Evolutionary conservation across 352 stramenopile genomes (phyloP).

Genomic region (Pythium rhizo-oryzae): DNA sequence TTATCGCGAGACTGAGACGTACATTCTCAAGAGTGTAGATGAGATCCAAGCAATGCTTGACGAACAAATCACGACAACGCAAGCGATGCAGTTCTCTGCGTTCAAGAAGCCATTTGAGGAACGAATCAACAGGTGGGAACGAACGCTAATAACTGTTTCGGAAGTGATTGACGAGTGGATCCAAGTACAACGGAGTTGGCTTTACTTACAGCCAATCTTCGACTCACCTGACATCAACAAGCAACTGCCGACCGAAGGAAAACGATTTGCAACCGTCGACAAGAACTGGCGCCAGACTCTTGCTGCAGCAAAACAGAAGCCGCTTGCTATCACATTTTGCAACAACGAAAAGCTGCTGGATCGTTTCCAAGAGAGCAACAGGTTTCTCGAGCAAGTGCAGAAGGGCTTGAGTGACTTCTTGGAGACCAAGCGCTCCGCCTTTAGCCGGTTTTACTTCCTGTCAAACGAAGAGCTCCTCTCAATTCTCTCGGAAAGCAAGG

Average conservation of each 20-base stretch:
- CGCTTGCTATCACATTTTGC: slow-evolving; percentile 90
- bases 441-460: slow-evolving; percentile 95
- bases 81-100: slow-evolving; percentile 95
- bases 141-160: slow-evolving; percentile 86
- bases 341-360: slow-evolving; percentile 93
- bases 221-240: slow-evolving; percentile 97
- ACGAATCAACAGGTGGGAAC: slow-evolving; percentile 92
- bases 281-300: slow-evolving; percentile 96
- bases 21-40: slow-evolving; percentile 93
- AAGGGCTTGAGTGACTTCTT: slow-evolving; percentile 96
- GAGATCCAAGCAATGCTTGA: slow-evolving; percentile 94
- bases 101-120: slow-evolving; percentile 97
- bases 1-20: slow-evolving; percentile 94
- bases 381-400: slow-evolving; percentile 95
- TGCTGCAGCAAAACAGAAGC: slow-evolving; percentile 80
- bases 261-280: slow-evolving; percentile 94
- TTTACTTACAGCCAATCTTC: slow-evolving; percentile 97
- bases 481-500: slow-evolving; percentile 96
- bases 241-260: slow-evolving; percentile 93
- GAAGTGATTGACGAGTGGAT: slow-evolving; percentile 96
- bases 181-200: slow-evolving; percentile 93
- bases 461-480: slow-evolving; percentile 95
- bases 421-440: slow-evolving; percentile 93
- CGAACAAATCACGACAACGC: slow-evolving; percentile 95
- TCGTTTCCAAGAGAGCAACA: slow-evolving; percentile 93